These are phyloP conservation scores for Tulasnella sp. DNA, from an alignment of 768 basidiomycete genomes.

Conservation along the genomic window DNA sequence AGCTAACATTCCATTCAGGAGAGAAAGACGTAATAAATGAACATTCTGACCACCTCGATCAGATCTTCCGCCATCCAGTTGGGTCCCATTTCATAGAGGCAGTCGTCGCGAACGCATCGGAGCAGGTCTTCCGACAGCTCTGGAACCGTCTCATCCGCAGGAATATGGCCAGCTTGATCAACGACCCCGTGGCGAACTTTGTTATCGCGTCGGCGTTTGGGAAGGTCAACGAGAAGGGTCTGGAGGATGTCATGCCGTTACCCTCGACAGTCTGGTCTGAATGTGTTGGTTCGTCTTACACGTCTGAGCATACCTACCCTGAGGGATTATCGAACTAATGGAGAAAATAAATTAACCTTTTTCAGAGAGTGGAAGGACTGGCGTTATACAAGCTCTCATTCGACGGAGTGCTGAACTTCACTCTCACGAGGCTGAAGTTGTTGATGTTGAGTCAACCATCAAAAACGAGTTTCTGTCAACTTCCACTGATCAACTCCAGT, in stretches of 20 bases:
- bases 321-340: background rate
- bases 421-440: slow-evolving; percentile 38
- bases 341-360: background rate
- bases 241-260: slow-evolving; percentile 44
- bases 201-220: slow-evolving; percentile 74
- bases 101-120: slow-evolving; percentile 53
- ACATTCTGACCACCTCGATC: slow-evolving; percentile 24
- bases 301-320: background rate
- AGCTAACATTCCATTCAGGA: background rate
- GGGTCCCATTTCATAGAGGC: slow-evolving; percentile 83
- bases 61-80: slow-evolving; percentile 58
- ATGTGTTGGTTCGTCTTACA: background rate
- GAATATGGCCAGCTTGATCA: slow-evolving; percentile 56
- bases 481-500: background rate
- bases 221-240: slow-evolving; percentile 44
- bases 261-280: background rate
- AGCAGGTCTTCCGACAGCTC: slow-evolving; percentile 47
- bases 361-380: slow-evolving; percentile 38
- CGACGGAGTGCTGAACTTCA: slow-evolving; percentile 50
- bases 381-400: slow-evolving; percentile 65
- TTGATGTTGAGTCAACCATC: slow-evolving; percentile 39
- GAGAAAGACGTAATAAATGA: background rate
- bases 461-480: background rate
- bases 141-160: slow-evolving; percentile 74
- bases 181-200: slow-evolving; percentile 91